Percentiles rank a stretch among this genome's conserved stretches.
Conservation (phyloP, 371 early-diverging fungal species). For the Mortierella sp. region DNA sequence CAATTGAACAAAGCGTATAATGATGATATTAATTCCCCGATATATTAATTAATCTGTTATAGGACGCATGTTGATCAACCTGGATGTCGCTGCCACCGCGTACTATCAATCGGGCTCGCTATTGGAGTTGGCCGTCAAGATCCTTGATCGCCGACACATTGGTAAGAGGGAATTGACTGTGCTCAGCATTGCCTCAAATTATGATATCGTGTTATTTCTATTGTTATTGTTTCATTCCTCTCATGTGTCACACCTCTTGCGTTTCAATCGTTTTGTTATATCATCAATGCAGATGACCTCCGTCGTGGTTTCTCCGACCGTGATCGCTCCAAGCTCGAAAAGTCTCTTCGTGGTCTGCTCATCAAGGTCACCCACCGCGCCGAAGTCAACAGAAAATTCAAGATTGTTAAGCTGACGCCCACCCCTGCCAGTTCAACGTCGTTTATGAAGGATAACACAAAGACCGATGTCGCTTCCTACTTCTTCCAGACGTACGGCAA, state of each 20-base stretch:
- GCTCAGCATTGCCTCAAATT: background rate
- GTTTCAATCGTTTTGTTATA: background rate
- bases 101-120: constrained; percentile 85
- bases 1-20: too few relatives aligned
- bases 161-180: constrained; percentile 20
- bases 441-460: constrained; percentile 68
- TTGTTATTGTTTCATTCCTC: background rate
- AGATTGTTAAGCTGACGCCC: constrained; percentile 74
- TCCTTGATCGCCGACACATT: constrained; percentile 68
- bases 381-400: constrained; percentile 74
- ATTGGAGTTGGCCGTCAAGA: constrained; percentile 69
- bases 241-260: background rate
- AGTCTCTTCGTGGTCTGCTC: constrained; percentile 77
- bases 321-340: constrained; percentile 75
- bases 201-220: background rate
- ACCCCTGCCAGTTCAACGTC: constrained; percentile 75
- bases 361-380: constrained; percentile 83
- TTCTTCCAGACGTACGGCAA: constrained; percentile 78
- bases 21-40: background rate
- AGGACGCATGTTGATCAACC: constrained; percentile 79
- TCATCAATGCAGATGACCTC: constrained; percentile 68
- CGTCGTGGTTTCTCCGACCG: constrained; percentile 71
- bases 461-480: constrained; percentile 82
- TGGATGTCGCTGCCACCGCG: constrained; percentile 90
- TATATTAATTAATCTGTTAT: background rate